Evolutionary conservation across 139 green algal species (phyloP), one percentile per base, ranked within the genome.

Genomic region (Chara braunii): DNA sequence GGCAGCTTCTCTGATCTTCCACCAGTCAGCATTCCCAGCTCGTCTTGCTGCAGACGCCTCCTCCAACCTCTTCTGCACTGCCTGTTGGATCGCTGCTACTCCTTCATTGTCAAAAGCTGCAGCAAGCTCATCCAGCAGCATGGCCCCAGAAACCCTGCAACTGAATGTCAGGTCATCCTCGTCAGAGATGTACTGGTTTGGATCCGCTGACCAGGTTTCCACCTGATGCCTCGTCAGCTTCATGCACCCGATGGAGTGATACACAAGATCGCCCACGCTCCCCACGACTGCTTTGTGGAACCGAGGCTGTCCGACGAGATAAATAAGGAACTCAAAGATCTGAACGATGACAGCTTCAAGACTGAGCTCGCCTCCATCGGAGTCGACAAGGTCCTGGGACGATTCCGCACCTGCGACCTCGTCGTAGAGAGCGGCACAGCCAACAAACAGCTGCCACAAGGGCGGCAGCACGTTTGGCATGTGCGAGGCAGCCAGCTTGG

Each of bases 101-200:
- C 69, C 83, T 28, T 63, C 37, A n/a, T 33, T 31, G 11, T 74
- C 74, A 55, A 83, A 87, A 14, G 40, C 34, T 1, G 74, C 50
- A 51, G 82, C 43, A 43, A 91, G 50, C 43, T 85, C 67, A 28
- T 86, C 82, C 33, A 94, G 60, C 60, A 95, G 76, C 67, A 93
- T 78, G 60, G 87, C 82, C 1, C 75, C 58, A 4, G 58, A 67
- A 31, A n/a, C 40, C 5, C 58, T 29, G 40, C 58, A 67, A 14
- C 43, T 67, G 58, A 60, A 30, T 18, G 58, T 28, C 43, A 43
- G 26, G 12, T 60, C 43, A 23, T 69, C 60, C 60, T 69, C 60
- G 12, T 69, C 60, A 24, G 60, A 42, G 22, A 79, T 35, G 60
- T 67, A 76, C 48, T 77, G 57, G 48, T 89, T 85, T 34, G 76